phyloP scores from a whole-genome alignment of 108 stramenopile species.

The Conticribra weissflogii region DNA sequence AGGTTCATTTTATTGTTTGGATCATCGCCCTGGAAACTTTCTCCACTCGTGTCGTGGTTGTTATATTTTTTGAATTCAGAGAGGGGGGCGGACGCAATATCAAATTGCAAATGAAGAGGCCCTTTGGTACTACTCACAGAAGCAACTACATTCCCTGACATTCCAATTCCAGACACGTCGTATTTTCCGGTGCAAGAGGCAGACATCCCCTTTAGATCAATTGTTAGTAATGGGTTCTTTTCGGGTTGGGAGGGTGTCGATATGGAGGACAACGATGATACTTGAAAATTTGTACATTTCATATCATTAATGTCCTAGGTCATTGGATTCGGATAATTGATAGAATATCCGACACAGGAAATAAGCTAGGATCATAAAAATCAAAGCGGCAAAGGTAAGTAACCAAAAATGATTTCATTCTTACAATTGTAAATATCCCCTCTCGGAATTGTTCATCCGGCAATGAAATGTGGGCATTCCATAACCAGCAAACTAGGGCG shows the following conservation, averaged over 20 bases:
- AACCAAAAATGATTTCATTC: background rate
- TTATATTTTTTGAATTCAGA: background rate
- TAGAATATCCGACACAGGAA: too few relatives aligned
- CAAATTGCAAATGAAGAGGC: constrained; percentile 3
- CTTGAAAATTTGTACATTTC: constrained; percentile 57
- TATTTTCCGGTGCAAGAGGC: constrained; percentile 68
- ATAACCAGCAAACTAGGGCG: constrained; percentile 73
- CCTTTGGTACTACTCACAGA: constrained; percentile 2
- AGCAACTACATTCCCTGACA: constrained; percentile 49
- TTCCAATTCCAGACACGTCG: constrained; percentile 49
- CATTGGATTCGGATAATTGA: background rate
- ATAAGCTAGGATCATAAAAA: too few relatives aligned
- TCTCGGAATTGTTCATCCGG: constrained; percentile 57
- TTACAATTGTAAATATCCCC: constrained; percentile 49
- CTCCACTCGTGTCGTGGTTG: background rate
- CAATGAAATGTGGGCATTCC: constrained; percentile 49
- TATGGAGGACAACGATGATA: constrained; percentile 10
- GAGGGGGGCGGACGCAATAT: constrained; percentile 22
- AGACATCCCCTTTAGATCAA: constrained; percentile 32
- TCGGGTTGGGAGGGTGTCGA: constrained; percentile 1
- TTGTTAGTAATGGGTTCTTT: constrained; percentile 1
- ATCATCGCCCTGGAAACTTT: background rate
- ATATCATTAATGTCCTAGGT: constrained; percentile 42
- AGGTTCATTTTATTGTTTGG: background rate
- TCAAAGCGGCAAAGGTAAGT: constrained; percentile 7